Evolutionary conservation across 768 basidiomycete species (phyloP).

Genomic region (Hypholoma fasciculare): DNA sequence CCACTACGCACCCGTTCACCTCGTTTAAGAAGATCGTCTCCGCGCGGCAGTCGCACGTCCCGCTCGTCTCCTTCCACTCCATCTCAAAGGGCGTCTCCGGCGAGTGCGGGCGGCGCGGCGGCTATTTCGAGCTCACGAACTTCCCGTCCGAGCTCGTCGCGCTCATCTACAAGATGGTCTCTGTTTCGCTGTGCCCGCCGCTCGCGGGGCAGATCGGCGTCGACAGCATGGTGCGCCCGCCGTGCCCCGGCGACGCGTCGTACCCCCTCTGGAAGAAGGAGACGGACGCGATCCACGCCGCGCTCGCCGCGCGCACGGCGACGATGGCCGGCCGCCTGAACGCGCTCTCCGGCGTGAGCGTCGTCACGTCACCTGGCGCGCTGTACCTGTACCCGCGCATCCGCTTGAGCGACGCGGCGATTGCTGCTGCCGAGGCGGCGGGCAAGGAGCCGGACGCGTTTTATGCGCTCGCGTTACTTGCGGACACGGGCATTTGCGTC

Average conservation of each 20-base stretch:
- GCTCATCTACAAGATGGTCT: constrained; percentile 95
- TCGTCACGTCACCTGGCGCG: constrained; percentile 88
- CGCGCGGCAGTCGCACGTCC: constrained; percentile 64
- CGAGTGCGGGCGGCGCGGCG: constrained; percentile 96
- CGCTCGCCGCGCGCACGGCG: constrained; percentile 66
- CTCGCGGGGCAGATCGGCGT: constrained; percentile 84
- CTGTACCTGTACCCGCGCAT: constrained; percentile 93
- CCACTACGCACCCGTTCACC: constrained; percentile 70
- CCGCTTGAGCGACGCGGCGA: constrained; percentile 67
- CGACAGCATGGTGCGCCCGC: constrained; percentile 1
- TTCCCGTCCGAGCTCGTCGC: constrained; percentile 75
- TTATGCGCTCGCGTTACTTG: constrained; percentile 82
- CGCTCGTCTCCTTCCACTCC: constrained; percentile 78
- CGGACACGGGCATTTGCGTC: constrained; percentile 90
- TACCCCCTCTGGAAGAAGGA: constrained; percentile 48
- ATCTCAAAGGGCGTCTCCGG: constrained; percentile 96
- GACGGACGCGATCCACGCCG: constrained; percentile 76
- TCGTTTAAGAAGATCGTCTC: constrained; percentile 91
- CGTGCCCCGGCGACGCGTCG: neutral
- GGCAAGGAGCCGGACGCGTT: constrained; percentile 88
- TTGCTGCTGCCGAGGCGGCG: constrained; percentile 65
- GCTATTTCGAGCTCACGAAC: constrained; percentile 94
- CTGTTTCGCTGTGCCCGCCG: constrained; percentile 87
- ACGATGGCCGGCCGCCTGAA: constrained; percentile 83
- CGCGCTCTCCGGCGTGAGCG: constrained; percentile 82